A percentile compares a stretch with the other conserved stretches of the same genome.
These are phyloP conservation scores for Penicillium verrucosum DNA, from an alignment of 2,329 filamentous ascomycete species.

Conservation along the genomic window DNA sequence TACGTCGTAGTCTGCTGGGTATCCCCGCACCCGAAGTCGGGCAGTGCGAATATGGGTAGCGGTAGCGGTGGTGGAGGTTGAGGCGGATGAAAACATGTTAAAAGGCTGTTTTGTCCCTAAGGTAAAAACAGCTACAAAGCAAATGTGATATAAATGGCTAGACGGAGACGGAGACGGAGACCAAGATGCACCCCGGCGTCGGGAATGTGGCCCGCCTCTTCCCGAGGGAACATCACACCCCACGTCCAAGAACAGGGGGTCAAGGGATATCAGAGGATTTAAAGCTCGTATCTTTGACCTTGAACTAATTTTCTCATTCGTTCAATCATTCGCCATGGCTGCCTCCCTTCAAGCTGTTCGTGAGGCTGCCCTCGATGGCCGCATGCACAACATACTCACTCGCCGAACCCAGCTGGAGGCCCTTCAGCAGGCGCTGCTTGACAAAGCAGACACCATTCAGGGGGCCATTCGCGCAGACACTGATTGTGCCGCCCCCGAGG, in stretches of 20 bases:
- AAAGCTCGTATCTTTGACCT: not conserved
- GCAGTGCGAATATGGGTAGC: not conserved
- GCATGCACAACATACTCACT: conserved; percentile 38
- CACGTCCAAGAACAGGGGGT: not conserved
- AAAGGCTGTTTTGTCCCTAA: not conserved
- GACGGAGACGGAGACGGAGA: not conserved
- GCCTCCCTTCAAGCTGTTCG: not conserved
- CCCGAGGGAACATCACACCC: not conserved
- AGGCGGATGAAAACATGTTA: not conserved
- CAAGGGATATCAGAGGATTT: not conserved
- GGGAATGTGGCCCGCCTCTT: not conserved
- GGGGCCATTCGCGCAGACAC: conserved; percentile 34
- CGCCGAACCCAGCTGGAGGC: conserved; percentile 40
- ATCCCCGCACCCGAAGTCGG: not conserved
- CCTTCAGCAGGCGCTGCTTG: conserved; percentile 35
- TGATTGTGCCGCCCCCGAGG: conserved; percentile 31
- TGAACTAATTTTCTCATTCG: not conserved
- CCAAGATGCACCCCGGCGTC: not conserved
- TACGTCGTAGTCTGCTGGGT: not conserved
- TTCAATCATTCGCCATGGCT: not conserved
- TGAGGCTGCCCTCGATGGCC: conserved; percentile 33
- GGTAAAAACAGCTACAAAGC: not conserved
- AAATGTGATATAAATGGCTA: not conserved
- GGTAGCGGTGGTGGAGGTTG: not conserved
- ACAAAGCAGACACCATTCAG: conserved; percentile 28